Evolutionary conservation across 2,329 filamentous ascomycete genomes (phyloP).

Genomic region (Stromatinia cepivora): DNA sequence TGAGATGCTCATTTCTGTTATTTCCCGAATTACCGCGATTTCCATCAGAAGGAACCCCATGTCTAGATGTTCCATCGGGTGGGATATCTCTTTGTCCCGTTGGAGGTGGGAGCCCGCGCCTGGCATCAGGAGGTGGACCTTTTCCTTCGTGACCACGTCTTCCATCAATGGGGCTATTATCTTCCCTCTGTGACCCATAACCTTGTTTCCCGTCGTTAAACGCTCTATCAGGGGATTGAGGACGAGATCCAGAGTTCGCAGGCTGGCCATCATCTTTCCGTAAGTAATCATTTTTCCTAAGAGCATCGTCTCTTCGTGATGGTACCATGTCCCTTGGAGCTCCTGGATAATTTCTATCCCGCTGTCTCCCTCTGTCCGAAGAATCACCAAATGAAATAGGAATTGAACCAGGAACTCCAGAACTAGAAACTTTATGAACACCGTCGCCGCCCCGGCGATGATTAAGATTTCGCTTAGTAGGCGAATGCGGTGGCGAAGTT

Average conservation of each 20-base stretch:
- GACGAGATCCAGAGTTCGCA: background rate
- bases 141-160: background rate
- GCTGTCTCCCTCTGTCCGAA: background rate
- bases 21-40: background rate
- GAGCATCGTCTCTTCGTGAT: background rate
- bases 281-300: background rate
- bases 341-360: background rate
- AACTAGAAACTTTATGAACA: background rate
- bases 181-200: background rate
- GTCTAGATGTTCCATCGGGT: background rate
- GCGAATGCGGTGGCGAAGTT: background rate
- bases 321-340: background rate
- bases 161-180: background rate
- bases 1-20: background rate
- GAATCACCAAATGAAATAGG: background rate
- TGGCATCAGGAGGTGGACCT: background rate
- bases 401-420: background rate
- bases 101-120: background rate
- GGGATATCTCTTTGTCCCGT: background rate
- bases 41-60: background rate
- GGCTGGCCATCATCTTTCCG: background rate
- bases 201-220: background rate
- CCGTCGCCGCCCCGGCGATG: background rate
- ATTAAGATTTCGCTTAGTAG: conserved; percentile 3
- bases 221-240: background rate